Conservation (phyloP, 2,329 filamentous ascomycete genomes). For the Metarhizium rileyi region DNA sequence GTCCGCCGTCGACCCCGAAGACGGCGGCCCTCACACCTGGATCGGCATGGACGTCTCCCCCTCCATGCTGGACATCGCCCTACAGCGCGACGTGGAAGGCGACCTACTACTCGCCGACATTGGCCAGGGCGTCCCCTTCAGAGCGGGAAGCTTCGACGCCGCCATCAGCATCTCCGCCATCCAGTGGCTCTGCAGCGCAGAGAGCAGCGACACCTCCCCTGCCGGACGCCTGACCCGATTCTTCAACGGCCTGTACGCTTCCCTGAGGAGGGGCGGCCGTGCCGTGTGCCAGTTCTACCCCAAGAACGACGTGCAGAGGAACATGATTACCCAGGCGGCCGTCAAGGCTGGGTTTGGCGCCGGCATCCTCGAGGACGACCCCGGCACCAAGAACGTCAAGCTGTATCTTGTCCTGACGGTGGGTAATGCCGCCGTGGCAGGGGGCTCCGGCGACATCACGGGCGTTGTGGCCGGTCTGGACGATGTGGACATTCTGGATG, state of each 20-base stretch:
- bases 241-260: constrained; percentile 86
- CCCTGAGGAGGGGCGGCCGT: constrained; percentile 70
- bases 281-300: constrained; percentile 98
- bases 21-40: constrained; percentile 86
- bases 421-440: constrained; percentile 46
- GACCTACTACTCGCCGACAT: constrained; percentile 93
- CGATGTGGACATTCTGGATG: constrained; percentile 71
- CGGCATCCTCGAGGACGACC: constrained; percentile 89
- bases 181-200: constrained; percentile 98
- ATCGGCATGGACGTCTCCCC: constrained; percentile 93
- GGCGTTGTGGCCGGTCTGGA: constrained; percentile 85
- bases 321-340: constrained; percentile 85
- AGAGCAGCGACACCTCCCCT: constrained; percentile 74
- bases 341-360: constrained; percentile 93
- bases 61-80: constrained; percentile 92
- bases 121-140: constrained; percentile 89
- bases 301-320: constrained; percentile 83
- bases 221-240: constrained; percentile 72
- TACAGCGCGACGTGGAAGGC: constrained; percentile 85
- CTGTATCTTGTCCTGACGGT: constrained; percentile 93
- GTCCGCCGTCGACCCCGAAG: constrained; percentile 55
- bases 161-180: constrained; percentile 91
- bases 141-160: constrained; percentile 85
- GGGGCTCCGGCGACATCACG: constrained; percentile 68
- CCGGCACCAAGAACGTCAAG: constrained; percentile 92